These are phyloP conservation scores for Phytophthora meadii DNA, from an alignment of 352 stramenopile genomes.

Conservation along the genomic window DNA sequence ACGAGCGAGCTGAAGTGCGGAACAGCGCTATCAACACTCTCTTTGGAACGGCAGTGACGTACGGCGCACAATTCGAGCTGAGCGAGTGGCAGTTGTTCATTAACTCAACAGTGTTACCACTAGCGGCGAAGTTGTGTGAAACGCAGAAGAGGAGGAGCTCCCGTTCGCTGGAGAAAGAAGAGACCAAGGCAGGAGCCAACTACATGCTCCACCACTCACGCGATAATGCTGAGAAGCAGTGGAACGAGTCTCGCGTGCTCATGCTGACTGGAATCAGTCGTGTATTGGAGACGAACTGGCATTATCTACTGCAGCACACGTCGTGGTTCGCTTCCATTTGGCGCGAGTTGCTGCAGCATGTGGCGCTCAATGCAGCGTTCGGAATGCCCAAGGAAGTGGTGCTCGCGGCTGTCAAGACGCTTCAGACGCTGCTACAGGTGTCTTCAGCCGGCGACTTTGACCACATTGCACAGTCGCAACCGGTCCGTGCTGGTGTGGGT, in stretches of 20 bases:
- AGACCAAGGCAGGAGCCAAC: slow-evolving; percentile 20
- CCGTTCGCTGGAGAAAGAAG: slow-evolving; percentile 14
- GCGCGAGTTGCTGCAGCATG: slow-evolving; percentile 64
- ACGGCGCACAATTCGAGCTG: slow-evolving; percentile 91
- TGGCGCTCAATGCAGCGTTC: slow-evolving; percentile 58
- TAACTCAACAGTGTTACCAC: slow-evolving; percentile 93
- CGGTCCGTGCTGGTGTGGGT: slow-evolving; percentile 81
- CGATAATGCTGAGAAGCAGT: slow-evolving; percentile 97
- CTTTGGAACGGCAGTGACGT: slow-evolving; percentile 96
- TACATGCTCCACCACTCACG: slow-evolving; percentile 95
- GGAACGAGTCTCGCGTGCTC: slow-evolving; percentile 96
- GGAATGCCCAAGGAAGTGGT: slow-evolving; percentile 83
- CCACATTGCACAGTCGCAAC: slow-evolving; percentile 71
- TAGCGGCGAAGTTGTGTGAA: slow-evolving; percentile 75
- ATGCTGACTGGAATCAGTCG: slow-evolving; percentile 94
- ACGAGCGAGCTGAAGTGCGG: slow-evolving; percentile 94
- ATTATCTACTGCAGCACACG: slow-evolving; percentile 63
- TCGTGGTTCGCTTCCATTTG: slow-evolving; percentile 75
- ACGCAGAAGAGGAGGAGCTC: slow-evolving; percentile 33
- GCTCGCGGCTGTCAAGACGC: slow-evolving; percentile 71
- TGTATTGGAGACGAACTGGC: slow-evolving; percentile 90
- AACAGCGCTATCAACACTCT: slow-evolving; percentile 98
- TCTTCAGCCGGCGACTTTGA: slow-evolving; percentile 78
- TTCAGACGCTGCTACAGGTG: slow-evolving; percentile 85
- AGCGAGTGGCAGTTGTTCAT: slow-evolving; percentile 94